phyloP scores from a whole-genome alignment of 2,329 filamentous ascomycete species.

The Xylariales sp. region DNA sequence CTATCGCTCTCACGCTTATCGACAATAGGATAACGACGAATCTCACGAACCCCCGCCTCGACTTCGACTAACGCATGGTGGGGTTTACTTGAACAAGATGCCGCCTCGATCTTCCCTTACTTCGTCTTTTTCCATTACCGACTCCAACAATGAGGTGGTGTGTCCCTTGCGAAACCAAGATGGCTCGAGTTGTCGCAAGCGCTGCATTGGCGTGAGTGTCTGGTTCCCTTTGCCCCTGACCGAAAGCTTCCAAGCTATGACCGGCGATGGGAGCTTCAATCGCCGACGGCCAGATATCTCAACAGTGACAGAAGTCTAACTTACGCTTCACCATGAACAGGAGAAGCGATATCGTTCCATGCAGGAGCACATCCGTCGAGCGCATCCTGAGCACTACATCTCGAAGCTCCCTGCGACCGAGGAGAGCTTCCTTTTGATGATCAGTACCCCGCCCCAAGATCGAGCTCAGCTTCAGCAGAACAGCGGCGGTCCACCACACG shows the following conservation, averaged over 20 bases:
- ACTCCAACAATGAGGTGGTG: constrained; percentile 92
- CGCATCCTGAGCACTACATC: constrained; percentile 95
- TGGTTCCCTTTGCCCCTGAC: constrained; percentile 10
- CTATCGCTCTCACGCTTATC: constrained; percentile 9
- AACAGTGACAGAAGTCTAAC: too few relatives aligned
- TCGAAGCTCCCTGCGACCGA: constrained; percentile 96
- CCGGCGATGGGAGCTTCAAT: too few relatives aligned
- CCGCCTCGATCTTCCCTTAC: constrained; percentile 83
- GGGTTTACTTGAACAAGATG: constrained; percentile 47
- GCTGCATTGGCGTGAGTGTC: constrained; percentile 91
- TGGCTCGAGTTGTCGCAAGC: constrained; percentile 93
- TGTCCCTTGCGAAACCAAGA: constrained; percentile 95
- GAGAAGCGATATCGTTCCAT: constrained; percentile 97
- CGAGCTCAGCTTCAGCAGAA: constrained; percentile 45
- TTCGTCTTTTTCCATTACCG: constrained; percentile 85
- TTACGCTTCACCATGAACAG: too few relatives aligned
- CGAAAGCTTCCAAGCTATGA: too few relatives aligned
- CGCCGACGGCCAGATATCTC: too few relatives aligned
- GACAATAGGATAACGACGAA: constrained; percentile 3
- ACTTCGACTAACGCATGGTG: constrained; percentile 12
- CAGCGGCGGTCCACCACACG: constrained; percentile 26
- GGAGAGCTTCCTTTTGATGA: constrained; percentile 96
- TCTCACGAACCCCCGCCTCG: constrained; percentile 7
- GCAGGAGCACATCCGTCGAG: constrained; percentile 98
- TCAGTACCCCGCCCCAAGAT: constrained; percentile 80